phyloP scores from a whole-genome alignment of 495 filamentous ascomycete genomes.

The Cercophora sp. region DNA sequence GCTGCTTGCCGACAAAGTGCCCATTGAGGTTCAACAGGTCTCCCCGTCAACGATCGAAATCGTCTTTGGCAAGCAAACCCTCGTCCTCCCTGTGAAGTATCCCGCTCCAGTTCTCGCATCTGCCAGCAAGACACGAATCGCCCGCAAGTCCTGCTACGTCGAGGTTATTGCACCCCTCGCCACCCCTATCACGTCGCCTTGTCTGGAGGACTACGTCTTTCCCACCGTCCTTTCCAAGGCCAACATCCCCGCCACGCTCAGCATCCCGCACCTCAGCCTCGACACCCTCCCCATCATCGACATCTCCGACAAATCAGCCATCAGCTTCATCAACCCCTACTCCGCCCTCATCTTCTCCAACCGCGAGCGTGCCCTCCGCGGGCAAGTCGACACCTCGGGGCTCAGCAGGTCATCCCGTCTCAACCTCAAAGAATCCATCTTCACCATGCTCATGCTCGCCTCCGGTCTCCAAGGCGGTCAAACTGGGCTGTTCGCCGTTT shows the following conservation, averaged over 20 bases:
- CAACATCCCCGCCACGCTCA: constrained; percentile 29
- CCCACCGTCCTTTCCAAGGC: constrained; percentile 19
- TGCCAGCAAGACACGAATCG: constrained; percentile 35
- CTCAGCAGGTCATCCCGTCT: constrained; percentile 22
- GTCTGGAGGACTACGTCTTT: constrained; percentile 30
- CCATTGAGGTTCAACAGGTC: constrained; percentile 27
- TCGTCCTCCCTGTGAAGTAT: constrained; percentile 30
- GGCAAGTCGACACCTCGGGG: constrained; percentile 10
- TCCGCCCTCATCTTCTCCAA: constrained; percentile 34
- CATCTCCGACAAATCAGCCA: constrained; percentile 20
- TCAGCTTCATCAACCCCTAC: constrained; percentile 36
- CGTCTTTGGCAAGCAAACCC: constrained; percentile 19
- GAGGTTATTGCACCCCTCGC: constrained; percentile 41
- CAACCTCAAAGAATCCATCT: constrained; percentile 48
- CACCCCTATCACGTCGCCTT: constrained; percentile 8
- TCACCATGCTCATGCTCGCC: constrained; percentile 41
- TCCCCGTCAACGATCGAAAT: constrained; percentile 34
- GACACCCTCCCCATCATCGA: constrained; percentile 39
- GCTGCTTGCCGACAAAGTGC: constrained; percentile 26
- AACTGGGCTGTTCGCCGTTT: constrained; percentile 35
- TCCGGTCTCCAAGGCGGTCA: constrained; percentile 37
- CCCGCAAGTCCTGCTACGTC: constrained; percentile 44
- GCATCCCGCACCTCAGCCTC: constrained; percentile 40
- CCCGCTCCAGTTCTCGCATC: constrained; percentile 38
- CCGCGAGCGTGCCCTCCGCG: constrained; percentile 35